Evolutionary conservation across 805 yeast genomes (phyloP), one percentile per base, ranked within the genome.

Genomic region (Pachysolen tannophilus): DNA sequence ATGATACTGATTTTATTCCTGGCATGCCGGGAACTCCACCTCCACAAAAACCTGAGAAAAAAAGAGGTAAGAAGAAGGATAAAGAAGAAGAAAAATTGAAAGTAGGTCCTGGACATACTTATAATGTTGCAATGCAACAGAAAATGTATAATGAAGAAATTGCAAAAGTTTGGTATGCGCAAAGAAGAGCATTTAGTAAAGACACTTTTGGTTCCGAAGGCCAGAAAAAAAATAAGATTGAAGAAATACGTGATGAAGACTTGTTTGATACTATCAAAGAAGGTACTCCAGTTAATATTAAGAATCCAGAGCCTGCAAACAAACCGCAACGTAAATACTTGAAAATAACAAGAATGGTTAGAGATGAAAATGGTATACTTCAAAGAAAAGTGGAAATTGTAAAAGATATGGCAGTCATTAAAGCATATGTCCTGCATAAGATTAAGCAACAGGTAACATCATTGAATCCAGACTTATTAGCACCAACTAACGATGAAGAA

Each of bases 81-180:
- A 61, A 60, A 34, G 46, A 53, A 20, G 37, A 41, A 16, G 32
- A 29, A n/a, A 42, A 58, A 3, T 63, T 58, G 32, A 67, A 68
- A 46, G 55, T 62, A 37, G 65, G 64, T 41, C 62, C 68, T 5
- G 77, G 82, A 0, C 90, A 82, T 55, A 76, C 82, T 37, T 82
- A 82, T 48, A 82, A 80, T 46, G 88, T 82, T 29, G 86, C 90
- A 0, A 58, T 75, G 42, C 97, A 90, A 56, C 97, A 90, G 50
- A 82, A 80, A 50, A 76, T 92, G 2, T 92, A 92, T 49, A 96
- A 90, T 43, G 88, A 82, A 41, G 97, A 92, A 53, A 82, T 92
- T 39, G 67, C 73, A 25, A 71, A 86, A 35, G 87, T 88, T 19
- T 92, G 98, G 98, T 80, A 82, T 47, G 75, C 80, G 6, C 97